Base-by-base conservation (phyloP, 2,329 filamentous ascomycete genomes). In the Domatiomyces catenatus region DNA sequence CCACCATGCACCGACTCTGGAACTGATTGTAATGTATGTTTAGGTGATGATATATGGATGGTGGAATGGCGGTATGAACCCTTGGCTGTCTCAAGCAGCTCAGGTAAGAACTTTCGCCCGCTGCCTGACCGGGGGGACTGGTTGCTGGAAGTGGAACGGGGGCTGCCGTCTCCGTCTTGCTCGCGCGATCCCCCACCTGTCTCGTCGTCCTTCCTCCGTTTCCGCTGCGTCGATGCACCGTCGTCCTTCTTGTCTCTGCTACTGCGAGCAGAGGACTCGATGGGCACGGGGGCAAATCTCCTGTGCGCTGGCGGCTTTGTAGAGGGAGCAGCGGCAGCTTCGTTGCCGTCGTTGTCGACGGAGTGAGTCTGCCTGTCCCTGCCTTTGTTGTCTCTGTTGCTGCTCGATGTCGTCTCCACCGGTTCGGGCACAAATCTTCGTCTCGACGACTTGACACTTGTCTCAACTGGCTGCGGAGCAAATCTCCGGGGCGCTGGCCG, bases 1-100 rank as follows among this genome's bases (percentile, higher is more conserved):
- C 10, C 19, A 8, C 6, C 22, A n/a, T 50, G 45, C 3, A 49
- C 47, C 28, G 48, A 50, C 4, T 48, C 48, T 19, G 44, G 50
- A 2, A 44, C 50, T 2, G 19, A 18, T 39, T 39, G 32, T 5
- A 39, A 15, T 39, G 7, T 39, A 15, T 10, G 32, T 39, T 15
- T 39, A 15, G 32, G 32, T 39, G 12, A 15, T 39, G 12, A 2
- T 39, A 39, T 39, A 45, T 55, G 52, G 8, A 56, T 49, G 39
- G 36, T 22, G 4, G 18, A 26, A 15, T 76, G 76, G 60, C 80
- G 80, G 55, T 83, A 79, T 32, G 80, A 80, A 49, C 87, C 75
- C 59, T 80, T 79, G 3, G 83, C 83, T 2, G 85, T 89, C 66
- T 90, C 86, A 54, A 94, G 81, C 50, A 94, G 71, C 60, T 90